Base-by-base conservation (phyloP, 768 basidiomycete species). In the Rossbeevera mucosa region DNA sequence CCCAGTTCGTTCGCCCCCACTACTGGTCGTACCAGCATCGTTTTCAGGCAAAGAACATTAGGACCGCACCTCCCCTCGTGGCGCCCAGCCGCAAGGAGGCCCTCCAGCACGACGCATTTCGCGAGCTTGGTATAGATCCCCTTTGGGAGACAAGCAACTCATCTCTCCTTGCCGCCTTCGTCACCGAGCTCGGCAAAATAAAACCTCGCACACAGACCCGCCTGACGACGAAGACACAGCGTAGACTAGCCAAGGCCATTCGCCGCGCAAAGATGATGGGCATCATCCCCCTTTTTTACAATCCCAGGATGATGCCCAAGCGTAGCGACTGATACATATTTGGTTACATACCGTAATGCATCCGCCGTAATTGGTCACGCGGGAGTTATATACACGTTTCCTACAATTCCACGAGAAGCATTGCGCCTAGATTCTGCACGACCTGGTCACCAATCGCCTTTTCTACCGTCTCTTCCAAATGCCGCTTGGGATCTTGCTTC, bases 391-490 rank as follows among this genome's bases (percentile, higher is more conserved):
- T 45, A 56, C 28, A 36, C 22, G 7, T 14, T 29, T 18, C 54
- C 72, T 80, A 94, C 62, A 96, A 75, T 74, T 97, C 94, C 51
- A 92, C 91, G 56, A 96, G 77, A 55, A 97, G 77, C 85, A 95
- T 95, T 59, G 93, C 95, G 36, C 91, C 94, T 56, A 97, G 71
- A 65, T 89, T 94, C 74, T 96, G 94, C 40, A 94, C 88, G 48
- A 97, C 93, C 70, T 97, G 94, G 70, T 96, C 87, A 3, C 93
- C 94, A 86, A 99, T 97, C 1, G 94, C 94, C 71, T 89, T 92
- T 74, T 98, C 96, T 6, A 97, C 96, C 25, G 91, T 89, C 72
- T 97, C 96, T 63, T 95, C 94, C 57, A 99, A 70, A 76, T 99
- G 96, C 60, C 96, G 83, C 74, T 99, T 99, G 29, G 96, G 96